Percentiles rank a stretch among this genome's conserved stretches.
These are phyloP conservation scores for Penicillium expansum DNA, from an alignment of 2,329 filamentous ascomycete genomes.

Conservation along the genomic window DNA sequence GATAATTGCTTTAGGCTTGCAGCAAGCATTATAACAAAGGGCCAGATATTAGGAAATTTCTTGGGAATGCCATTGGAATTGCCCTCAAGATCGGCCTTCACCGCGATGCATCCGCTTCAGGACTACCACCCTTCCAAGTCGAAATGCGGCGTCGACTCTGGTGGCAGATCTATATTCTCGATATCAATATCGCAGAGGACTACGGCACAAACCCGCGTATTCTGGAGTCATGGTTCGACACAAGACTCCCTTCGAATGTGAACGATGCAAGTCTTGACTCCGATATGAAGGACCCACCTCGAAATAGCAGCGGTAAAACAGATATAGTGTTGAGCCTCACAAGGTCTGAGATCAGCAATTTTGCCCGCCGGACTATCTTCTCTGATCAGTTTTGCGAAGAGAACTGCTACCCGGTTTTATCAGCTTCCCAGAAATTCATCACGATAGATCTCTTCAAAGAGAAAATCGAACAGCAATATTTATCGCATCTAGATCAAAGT, in stretches of 20 bases:
- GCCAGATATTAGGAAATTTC: slow-evolving; percentile 7
- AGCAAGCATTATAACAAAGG: slow-evolving; percentile 15
- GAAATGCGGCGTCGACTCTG: slow-evolving; percentile 16
- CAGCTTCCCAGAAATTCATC: slow-evolving; percentile 14
- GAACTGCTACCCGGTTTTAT: slow-evolving; percentile 18
- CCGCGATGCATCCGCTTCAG: slow-evolving; percentile 3
- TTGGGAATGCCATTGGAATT: slow-evolving; percentile 12
- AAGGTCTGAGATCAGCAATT: slow-evolving; percentile 17
- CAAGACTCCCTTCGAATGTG: slow-evolving; percentile 17
- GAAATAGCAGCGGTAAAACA: slow-evolving; percentile 7
- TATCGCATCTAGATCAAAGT: slow-evolving; percentile 14
- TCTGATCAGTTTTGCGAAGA: slow-evolving; percentile 17
- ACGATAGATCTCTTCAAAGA: slow-evolving; percentile 18
- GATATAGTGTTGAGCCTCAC: slow-evolving; percentile 28
- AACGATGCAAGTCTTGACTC: slow-evolving; percentile 15
- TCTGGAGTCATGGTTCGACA: slow-evolving; percentile 12
- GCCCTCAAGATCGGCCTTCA: slow-evolving; percentile 17
- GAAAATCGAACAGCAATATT: slow-evolving; percentile 10
- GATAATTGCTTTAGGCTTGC: slow-evolving; percentile 11
- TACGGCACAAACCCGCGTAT: slow-evolving; percentile 11
- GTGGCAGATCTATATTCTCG: slow-evolving; percentile 1
- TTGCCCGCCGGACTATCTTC: slow-evolving; percentile 23
- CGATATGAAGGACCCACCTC: slow-evolving; percentile 6
- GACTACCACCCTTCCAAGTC: slow-evolving; percentile 15
- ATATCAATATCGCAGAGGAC: slow-evolving; percentile 8